A percentile compares a stretch with the other conserved stretches of the same genome.
Conservation (phyloP, 225 moss, liverwort and hornwort genomes). For the Marchantia paleacea region DNA sequence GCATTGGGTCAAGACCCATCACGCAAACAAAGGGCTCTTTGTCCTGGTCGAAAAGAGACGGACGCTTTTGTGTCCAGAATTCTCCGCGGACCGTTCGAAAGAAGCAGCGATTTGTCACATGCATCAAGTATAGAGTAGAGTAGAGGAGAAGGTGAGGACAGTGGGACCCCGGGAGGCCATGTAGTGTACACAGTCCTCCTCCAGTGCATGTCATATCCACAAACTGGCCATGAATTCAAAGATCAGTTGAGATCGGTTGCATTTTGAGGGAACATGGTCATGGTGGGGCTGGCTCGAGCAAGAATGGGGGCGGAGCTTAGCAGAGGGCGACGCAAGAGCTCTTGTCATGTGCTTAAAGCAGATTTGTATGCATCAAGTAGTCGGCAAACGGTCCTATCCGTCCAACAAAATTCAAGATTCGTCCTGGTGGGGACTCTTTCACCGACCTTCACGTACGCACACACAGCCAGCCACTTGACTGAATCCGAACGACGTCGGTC, state of each 20-base stretch:
- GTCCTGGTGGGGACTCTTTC: neutral
- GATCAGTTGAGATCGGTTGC: neutral
- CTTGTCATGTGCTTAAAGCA: neutral
- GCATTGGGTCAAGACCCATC: too few relatives aligned
- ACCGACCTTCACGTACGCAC: neutral
- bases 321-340: neutral
- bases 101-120: too few relatives aligned
- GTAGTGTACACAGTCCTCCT: neutral
- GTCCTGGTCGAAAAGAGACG: too few relatives aligned
- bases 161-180: neutral
- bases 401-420: neutral
- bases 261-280: neutral
- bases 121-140: neutral
- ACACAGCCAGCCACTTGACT: too few relatives aligned
- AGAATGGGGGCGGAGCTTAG: neutral
- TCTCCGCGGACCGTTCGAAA: too few relatives aligned
- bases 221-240: neutral
- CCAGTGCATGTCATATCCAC: neutral
- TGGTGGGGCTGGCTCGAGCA: neutral
- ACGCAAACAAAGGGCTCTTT: too few relatives aligned
- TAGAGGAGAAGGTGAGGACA: neutral
- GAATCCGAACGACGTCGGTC: too few relatives aligned
- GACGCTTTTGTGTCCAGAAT: too few relatives aligned
- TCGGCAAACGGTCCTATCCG: neutral
- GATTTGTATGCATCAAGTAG: neutral